phyloP scores from a whole-genome alignment of 441 rosid species.

The Adansonia madagascariensis region DNA sequence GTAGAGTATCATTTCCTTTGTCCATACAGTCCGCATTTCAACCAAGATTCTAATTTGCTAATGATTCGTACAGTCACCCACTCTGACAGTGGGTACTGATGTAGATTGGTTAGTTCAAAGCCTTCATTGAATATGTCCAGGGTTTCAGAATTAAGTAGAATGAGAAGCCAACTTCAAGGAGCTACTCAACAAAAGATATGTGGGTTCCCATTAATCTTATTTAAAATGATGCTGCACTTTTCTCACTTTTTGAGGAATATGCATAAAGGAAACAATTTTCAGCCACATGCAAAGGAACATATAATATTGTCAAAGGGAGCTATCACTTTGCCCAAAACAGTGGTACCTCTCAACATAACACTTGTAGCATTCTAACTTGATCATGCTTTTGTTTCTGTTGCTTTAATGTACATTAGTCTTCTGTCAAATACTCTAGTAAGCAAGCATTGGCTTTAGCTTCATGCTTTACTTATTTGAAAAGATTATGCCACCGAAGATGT shows the following conservation, averaged over 20 bases:
- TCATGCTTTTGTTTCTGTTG: background rate
- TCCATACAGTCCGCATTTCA: slow-evolving; percentile 20
- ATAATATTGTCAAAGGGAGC: background rate
- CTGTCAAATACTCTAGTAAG: slow-evolving; percentile 17
- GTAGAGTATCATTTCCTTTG: slow-evolving; percentile 23
- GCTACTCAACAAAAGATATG: background rate
- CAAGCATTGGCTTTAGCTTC: slow-evolving; percentile 22
- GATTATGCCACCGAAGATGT: slow-evolving; percentile 17
- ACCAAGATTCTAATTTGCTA: slow-evolving; percentile 24
- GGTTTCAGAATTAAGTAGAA: too few species aligned
- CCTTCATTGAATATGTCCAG: too few species aligned
- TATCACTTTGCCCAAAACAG: background rate
- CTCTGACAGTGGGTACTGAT: slow-evolving; percentile 1
- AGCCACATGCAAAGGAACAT: slow-evolving; percentile 23
- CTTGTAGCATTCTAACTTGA: background rate
- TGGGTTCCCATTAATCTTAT: too few species aligned
- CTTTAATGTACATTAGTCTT: background rate
- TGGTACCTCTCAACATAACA: background rate
- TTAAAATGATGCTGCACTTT: slow-evolving; percentile 17
- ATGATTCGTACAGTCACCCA: background rate
- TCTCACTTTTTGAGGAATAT: slow-evolving; percentile 33
- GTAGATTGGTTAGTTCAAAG: background rate
- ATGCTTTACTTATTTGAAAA: slow-evolving; percentile 16
- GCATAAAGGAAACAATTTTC: slow-evolving; percentile 21
- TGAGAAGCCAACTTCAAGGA: too few species aligned